Percentiles rank a stretch among this genome's conserved stretches.
Evolutionary conservation across 345 rosid genomes (phyloP).

Genomic region (Lenwebbia sp.): DNA sequence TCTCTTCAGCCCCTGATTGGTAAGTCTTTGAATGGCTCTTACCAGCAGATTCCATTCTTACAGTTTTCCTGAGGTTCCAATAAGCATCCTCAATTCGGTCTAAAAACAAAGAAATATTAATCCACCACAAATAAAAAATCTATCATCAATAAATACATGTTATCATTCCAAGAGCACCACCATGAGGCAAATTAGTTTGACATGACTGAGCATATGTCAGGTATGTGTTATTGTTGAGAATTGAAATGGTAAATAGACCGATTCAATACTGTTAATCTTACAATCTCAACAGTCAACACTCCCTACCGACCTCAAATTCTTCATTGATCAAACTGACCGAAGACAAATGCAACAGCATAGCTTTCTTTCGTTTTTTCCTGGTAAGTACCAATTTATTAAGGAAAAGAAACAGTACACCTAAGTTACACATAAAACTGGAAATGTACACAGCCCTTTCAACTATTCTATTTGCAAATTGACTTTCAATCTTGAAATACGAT

Average conservation of each 20-base stretch:
- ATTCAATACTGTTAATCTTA: neutral
- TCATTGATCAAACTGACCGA: neutral
- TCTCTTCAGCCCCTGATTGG: slow-evolving; percentile 8
- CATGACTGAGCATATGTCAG: neutral
- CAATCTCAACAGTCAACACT: neutral
- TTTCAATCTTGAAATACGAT: neutral
- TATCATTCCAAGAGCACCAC: neutral
- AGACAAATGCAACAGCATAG: neutral
- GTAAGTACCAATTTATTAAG: neutral
- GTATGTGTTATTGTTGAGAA: neutral
- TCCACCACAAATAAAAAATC: neutral
- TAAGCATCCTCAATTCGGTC: slow-evolving; percentile 65
- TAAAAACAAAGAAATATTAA: slow-evolving; percentile 9
- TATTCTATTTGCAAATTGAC: neutral
- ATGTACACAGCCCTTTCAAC: neutral
- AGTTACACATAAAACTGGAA: neutral
- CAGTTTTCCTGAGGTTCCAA: slow-evolving; percentile 60
- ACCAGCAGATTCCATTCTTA: slow-evolving; percentile 19
- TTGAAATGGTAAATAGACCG: neutral
- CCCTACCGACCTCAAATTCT: neutral
- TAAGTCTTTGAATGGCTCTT: slow-evolving; percentile 17
- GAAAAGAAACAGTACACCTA: neutral
- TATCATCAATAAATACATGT: neutral
- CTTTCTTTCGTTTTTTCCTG: neutral
- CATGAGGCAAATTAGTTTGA: neutral